These are phyloP conservation scores for Porphyra umbilicalis DNA, from an alignment of 31 red algal species.

Conservation along the genomic window DNA sequence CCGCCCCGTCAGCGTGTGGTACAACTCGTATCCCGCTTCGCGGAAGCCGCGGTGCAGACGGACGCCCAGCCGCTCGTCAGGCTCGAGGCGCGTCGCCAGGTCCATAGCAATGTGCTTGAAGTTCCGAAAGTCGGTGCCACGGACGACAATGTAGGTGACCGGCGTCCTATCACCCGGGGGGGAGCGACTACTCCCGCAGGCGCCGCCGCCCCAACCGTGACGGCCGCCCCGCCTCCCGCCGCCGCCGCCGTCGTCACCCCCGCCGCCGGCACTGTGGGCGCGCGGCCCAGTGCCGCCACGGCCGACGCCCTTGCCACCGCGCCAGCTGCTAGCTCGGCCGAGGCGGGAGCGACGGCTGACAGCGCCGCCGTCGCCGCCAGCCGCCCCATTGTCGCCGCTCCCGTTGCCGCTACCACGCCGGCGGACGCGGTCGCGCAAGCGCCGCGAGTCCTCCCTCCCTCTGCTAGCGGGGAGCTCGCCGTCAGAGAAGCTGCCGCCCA, in stretches of 20 bases:
- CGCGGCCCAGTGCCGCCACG: background rate
- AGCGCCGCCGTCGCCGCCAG: too few species aligned
- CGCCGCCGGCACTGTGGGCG: background rate
- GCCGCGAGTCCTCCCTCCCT: background rate
- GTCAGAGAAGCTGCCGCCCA: background rate
- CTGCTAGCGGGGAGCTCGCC: background rate
- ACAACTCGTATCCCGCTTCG: background rate
- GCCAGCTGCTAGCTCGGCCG: background rate
- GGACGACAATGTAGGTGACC: background rate
- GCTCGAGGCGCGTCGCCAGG: background rate
- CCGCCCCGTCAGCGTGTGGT: background rate
- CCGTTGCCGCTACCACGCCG: background rate
- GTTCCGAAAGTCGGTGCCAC: background rate
- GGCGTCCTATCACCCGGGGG: background rate
- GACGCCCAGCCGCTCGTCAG: background rate
- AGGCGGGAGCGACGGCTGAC: background rate
- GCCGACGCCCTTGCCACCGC: background rate
- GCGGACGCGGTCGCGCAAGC: background rate
- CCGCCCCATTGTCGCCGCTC: background rate
- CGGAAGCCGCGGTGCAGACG: constrained; percentile 1
- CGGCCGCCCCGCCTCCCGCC: background rate
- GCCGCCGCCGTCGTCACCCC: background rate
- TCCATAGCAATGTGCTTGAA: constrained; percentile 4
- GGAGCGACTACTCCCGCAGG: background rate
- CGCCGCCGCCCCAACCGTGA: background rate